Percentiles rank a stretch among this genome's conserved stretches.
phyloP scores from a whole-genome alignment of 2,329 filamentous ascomycete species.

The Pseudocercospora cruenta region DNA sequence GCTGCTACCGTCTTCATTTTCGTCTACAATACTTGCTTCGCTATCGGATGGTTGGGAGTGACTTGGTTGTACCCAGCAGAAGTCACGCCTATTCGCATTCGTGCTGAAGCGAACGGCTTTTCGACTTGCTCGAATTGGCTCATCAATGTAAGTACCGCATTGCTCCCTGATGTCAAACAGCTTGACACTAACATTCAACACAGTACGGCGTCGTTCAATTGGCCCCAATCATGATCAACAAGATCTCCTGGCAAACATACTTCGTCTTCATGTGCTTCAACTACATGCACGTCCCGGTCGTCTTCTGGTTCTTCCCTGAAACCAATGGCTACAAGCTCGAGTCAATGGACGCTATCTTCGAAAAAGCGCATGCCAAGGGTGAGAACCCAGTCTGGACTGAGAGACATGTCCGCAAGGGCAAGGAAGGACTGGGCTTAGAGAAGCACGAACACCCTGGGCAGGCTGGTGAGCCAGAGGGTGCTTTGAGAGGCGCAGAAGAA shows the following conservation, averaged over 20 bases:
- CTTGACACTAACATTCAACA: constrained; percentile 49
- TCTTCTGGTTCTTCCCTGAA: constrained; percentile 29
- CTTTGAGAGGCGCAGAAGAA: constrained; percentile 20
- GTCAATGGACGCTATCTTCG: constrained; percentile 34
- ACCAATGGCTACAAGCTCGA: constrained; percentile 33
- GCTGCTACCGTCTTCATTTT: constrained; percentile 40
- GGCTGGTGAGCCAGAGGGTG: constrained; percentile 18
- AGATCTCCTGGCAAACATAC: constrained; percentile 54
- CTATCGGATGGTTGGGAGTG: constrained; percentile 37
- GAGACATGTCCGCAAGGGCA: constrained; percentile 28
- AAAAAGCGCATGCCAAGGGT: constrained; percentile 33
- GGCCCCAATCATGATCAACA: constrained; percentile 53
- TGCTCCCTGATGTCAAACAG: constrained; percentile 4
- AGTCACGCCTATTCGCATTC: constrained; percentile 52
- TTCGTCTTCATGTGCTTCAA: constrained; percentile 51
- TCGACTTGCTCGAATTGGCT: constrained; percentile 54
- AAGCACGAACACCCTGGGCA: constrained; percentile 15
- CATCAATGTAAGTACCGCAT: constrained; percentile 16
- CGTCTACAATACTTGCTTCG: constrained; percentile 35
- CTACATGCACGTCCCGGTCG: constrained; percentile 20
- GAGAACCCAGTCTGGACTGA: constrained; percentile 36
- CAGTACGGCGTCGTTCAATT: constrained; percentile 28
- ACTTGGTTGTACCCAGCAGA: constrained; percentile 40
- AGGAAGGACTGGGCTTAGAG: constrained; percentile 28
- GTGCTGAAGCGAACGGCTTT: constrained; percentile 58